Percentiles rank a stretch among this genome's conserved stretches.
Evolutionary conservation across 306 rosid genomes (phyloP).

Genomic region (Arachis hypogaea): DNA sequence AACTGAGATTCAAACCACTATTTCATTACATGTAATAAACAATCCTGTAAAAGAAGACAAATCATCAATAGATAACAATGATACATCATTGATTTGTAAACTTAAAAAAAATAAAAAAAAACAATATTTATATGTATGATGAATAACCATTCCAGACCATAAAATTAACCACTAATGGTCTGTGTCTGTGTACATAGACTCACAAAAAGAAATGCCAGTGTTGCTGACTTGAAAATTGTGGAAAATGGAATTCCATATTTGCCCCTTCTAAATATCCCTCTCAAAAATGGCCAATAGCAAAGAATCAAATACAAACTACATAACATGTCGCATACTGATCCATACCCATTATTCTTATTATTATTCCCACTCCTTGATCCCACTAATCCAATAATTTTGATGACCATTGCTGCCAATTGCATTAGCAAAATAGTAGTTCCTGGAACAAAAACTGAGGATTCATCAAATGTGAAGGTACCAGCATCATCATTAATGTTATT

Average conservation of each 20-base stretch:
- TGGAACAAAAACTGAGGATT: constrained; percentile 58
- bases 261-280: constrained; percentile 61
- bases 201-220: constrained; percentile 50
- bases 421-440: constrained; percentile 63
- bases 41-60: no score
- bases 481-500: neutral
- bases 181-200: constrained; percentile 35
- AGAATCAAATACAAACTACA: constrained; percentile 51
- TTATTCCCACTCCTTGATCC: neutral
- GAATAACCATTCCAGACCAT: neutral
- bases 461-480: constrained; percentile 53
- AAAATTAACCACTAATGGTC: neutral
- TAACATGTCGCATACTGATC: constrained; percentile 51
- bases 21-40: no score
- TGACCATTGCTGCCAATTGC: constrained; percentile 47
- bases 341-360: constrained; percentile 29
- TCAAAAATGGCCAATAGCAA: constrained; percentile 61
- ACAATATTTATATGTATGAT: neutral
- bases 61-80: neutral
- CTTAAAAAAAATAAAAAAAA: neutral
- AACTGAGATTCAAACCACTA: no score
- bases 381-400: constrained; percentile 42
- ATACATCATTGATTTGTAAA: neutral
- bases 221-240: constrained; percentile 49
- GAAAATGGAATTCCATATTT: constrained; percentile 62